Percentiles rank a stretch among this genome's conserved stretches.
Evolutionary conservation across 2,329 filamentous ascomycete species (phyloP).

Genomic region (Verticillium alfalfae): DNA sequence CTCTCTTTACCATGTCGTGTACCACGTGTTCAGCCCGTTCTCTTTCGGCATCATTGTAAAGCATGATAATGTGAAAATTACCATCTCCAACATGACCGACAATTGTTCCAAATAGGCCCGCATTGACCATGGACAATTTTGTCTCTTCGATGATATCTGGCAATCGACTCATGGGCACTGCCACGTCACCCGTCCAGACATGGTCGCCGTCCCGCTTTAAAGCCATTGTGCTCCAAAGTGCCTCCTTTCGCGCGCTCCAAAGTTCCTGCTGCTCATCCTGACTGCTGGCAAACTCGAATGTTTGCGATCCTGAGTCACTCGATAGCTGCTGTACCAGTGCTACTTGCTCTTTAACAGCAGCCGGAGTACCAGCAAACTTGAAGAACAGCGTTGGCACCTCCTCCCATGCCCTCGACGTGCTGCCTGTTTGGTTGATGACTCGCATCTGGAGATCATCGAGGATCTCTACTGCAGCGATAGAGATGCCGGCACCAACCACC

Average conservation of each 20-base stretch:
- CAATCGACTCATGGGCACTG: constrained; percentile 71
- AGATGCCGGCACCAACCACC: constrained; percentile 60
- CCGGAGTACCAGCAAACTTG: constrained; percentile 47
- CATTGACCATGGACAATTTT: constrained; percentile 34
- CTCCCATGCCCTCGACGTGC: constrained; percentile 57
- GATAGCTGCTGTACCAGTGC: constrained; percentile 52
- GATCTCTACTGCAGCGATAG: constrained; percentile 60
- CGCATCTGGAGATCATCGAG: constrained; percentile 63
- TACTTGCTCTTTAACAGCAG: constrained; percentile 24
- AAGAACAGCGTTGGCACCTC: constrained; percentile 69
- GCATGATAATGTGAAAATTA: constrained; percentile 66
- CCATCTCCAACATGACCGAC: constrained; percentile 73
- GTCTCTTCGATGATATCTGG: constrained; percentile 75
- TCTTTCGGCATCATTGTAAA: constrained; percentile 61
- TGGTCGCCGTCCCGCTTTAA: constrained; percentile 59
- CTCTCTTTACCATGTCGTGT: constrained; percentile 79
- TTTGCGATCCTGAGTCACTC: constrained; percentile 53
- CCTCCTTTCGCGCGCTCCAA: background rate
- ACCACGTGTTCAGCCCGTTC: constrained; percentile 64
- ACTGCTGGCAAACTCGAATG: constrained; percentile 18
- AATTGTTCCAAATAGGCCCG: constrained; percentile 41
- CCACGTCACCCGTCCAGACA: constrained; percentile 84
- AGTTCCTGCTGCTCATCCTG: constrained; percentile 11
- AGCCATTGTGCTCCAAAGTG: constrained; percentile 62
- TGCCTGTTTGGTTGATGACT: constrained; percentile 59